These are phyloP conservation scores for Ambrosiella xylebori DNA, from an alignment of 2,329 filamentous ascomycete genomes.

Conservation along the genomic window DNA sequence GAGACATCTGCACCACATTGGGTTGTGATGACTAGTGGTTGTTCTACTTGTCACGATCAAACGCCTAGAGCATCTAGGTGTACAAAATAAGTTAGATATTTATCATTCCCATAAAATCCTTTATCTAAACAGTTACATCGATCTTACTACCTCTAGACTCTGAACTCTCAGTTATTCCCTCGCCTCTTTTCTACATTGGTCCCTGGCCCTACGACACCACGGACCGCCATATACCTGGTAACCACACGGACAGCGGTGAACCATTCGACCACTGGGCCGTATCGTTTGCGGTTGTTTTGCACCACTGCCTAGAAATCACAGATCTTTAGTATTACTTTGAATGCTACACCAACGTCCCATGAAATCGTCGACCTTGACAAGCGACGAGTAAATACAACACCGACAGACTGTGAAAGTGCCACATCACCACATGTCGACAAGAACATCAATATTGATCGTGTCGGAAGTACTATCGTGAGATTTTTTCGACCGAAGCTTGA, in stretches of 20 bases:
- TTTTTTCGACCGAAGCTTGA: neutral
- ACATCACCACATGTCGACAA: too few species aligned
- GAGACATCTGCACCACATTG: too few species aligned
- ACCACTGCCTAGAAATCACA: neutral
- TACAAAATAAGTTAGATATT: too few species aligned
- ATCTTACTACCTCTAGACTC: too few species aligned
- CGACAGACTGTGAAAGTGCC: too few species aligned
- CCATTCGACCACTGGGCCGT: neutral
- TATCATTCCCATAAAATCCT: too few species aligned
- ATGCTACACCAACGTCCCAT: neutral
- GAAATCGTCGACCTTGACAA: neutral
- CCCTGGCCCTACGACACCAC: constrained; percentile 1
- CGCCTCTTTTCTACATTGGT: neutral
- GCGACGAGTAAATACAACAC: too few species aligned
- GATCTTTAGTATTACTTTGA: neutral
- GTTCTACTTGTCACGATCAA: too few species aligned
- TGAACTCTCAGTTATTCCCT: neutral
- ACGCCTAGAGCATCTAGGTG: too few species aligned
- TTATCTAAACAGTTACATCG: too few species aligned
- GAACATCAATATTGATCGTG: neutral
- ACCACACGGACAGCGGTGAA: neutral
- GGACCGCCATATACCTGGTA: neutral
- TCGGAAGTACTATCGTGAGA: neutral
- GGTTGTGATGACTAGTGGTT: too few species aligned
- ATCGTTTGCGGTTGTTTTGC: neutral